phyloP scores from a whole-genome alignment of 208 protist species.

The Leishmania tropica region DNA sequence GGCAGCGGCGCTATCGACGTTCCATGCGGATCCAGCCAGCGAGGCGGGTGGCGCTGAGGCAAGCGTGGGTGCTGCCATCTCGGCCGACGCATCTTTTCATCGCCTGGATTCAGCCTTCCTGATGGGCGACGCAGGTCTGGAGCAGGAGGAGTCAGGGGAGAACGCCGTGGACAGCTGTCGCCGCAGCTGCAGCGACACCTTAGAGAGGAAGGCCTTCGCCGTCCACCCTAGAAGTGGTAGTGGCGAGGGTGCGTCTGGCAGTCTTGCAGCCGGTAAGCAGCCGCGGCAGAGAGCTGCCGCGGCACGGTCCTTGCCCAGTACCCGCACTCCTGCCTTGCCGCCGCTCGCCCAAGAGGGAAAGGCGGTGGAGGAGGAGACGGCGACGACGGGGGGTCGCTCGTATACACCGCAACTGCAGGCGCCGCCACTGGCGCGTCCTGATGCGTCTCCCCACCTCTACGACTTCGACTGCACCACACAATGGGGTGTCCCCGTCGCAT shows the following conservation, averaged over 20 bases:
- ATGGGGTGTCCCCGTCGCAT: background rate
- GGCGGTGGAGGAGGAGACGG: background rate
- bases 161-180: background rate
- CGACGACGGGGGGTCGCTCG: background rate
- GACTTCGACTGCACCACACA: slow-evolving; percentile 29
- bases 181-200: background rate
- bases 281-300: background rate
- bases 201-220: background rate
- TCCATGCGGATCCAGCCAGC: background rate
- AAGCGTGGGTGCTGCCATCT: slow-evolving; percentile 6
- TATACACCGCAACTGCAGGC: background rate
- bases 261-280: background rate
- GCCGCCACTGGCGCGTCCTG: background rate
- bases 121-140: slow-evolving; percentile 4
- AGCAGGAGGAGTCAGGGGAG: background rate
- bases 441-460: slow-evolving; percentile 2
- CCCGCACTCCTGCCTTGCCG: background rate
- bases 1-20: background rate
- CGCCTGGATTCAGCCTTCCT: slow-evolving; percentile 23
- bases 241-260: background rate
- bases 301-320: background rate
- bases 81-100: slow-evolving; percentile 25
- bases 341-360: background rate
- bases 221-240: background rate
- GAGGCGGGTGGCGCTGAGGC: background rate